A percentile compares a stretch with the other conserved stretches of the same genome.
phyloP scores from a whole-genome alignment of 208 protist species.

The Leptomonas pyrrhocoris region DNA sequence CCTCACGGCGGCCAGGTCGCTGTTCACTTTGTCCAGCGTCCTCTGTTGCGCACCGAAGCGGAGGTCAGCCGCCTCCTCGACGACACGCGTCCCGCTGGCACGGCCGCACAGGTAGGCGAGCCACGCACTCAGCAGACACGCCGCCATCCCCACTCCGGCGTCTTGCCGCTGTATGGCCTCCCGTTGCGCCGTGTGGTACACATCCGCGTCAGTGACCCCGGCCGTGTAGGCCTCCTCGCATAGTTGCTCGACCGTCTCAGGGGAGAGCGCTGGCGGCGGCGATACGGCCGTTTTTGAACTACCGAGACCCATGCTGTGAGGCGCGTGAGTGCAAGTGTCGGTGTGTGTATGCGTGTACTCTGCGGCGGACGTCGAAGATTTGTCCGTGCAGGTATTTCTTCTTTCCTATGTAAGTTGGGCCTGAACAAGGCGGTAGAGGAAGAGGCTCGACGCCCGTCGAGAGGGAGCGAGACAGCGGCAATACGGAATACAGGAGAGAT shows the following conservation, averaged over 20 bases:
- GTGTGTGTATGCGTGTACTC: too few species aligned
- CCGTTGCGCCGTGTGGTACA: conserved; percentile 33
- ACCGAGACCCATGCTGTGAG: conserved; percentile 17
- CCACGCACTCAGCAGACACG: conserved; percentile 35
- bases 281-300: conserved; percentile 5
- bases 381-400: too few species aligned
- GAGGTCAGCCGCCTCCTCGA: conserved; percentile 14
- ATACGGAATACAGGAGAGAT: too few species aligned
- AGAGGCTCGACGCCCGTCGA: too few species aligned
- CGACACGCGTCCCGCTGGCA: conserved; percentile 4
- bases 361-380: too few species aligned
- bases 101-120: conserved; percentile 44
- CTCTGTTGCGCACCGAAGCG: conserved; percentile 20
- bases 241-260: conserved; percentile 31
- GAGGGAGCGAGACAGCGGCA: too few species aligned
- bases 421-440: too few species aligned
- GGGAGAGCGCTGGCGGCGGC: neutral
- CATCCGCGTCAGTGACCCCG: conserved; percentile 36
- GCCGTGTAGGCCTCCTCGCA: conserved; percentile 50
- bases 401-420: too few species aligned
- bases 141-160: conserved; percentile 15
- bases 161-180: conserved; percentile 38
- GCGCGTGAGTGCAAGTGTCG: too few species aligned
- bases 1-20: conserved; percentile 4
- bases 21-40: conserved; percentile 21